phyloP scores from a whole-genome alignment of 2,329 filamentous ascomycete species.

The Fusarium bulbicola region DNA sequence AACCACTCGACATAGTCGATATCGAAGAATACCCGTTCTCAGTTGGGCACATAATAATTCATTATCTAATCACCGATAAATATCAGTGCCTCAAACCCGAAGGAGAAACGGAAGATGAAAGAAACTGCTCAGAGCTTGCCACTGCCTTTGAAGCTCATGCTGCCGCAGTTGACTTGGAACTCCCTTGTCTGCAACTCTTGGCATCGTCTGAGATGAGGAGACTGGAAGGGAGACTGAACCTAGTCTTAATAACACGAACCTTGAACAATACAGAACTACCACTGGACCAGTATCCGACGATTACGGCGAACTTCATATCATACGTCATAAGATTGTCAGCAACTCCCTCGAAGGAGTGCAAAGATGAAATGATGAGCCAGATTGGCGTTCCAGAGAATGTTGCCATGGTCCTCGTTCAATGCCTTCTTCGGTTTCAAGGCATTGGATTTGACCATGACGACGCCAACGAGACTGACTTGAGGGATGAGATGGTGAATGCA shows the following conservation, averaged over 20 bases:
- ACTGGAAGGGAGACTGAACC: not conserved
- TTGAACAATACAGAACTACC: not conserved
- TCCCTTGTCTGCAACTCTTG: not conserved
- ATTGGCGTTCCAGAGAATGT: not conserved
- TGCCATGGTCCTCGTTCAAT: not conserved
- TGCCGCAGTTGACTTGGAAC: not conserved
- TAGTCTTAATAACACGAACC: not conserved
- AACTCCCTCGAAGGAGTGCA: not conserved
- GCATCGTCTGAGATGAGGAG: not conserved
- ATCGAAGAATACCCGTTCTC: not conserved
- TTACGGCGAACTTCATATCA: not conserved
- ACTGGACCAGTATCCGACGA: not conserved
- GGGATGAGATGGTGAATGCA: rapidly evolving
- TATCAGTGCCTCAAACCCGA: not conserved
- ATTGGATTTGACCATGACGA: rapidly evolving
- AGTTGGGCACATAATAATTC: not conserved
- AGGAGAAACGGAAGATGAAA: not conserved
- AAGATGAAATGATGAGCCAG: not conserved
- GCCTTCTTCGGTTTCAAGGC: not conserved
- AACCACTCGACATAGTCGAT: not conserved
- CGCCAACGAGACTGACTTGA: rapidly evolving
- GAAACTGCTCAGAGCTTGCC: not conserved
- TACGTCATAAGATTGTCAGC: rapidly evolving
- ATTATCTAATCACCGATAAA: not conserved
- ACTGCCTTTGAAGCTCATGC: constrained; percentile 1